A percentile compares a stretch with the other conserved stretches of the same genome.
phyloP scores from a whole-genome alignment of 495 filamentous ascomycete species.

The Daldinia bambusicola region DNA sequence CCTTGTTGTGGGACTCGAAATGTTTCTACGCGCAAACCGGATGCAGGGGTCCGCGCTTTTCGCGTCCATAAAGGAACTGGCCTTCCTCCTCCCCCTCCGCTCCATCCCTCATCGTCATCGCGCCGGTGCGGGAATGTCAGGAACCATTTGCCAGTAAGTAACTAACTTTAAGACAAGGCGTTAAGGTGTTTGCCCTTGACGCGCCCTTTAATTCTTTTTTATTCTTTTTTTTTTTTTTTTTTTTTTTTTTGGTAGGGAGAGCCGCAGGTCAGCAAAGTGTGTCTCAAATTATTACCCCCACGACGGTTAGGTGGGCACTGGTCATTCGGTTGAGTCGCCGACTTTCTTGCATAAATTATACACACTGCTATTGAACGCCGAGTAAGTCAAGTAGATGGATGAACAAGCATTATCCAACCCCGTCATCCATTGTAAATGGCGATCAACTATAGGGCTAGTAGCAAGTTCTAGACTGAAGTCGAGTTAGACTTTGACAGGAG shows the following conservation, averaged over 20 bases:
- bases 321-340: slow-evolving; percentile 1
- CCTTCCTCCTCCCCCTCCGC: slow-evolving; percentile 34
- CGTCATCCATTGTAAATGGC: slow-evolving; percentile 10
- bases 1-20: slow-evolving; percentile 38
- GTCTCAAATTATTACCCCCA: not conserved
- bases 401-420: slow-evolving; percentile 37
- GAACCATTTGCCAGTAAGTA: slow-evolving; percentile 29
- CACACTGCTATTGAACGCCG: slow-evolving; percentile 9
- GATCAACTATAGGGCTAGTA: slow-evolving; percentile 5
- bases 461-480: slow-evolving; percentile 18
- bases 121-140: slow-evolving; percentile 24
- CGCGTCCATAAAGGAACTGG: slow-evolving; percentile 43
- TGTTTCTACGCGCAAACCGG: slow-evolving; percentile 38
- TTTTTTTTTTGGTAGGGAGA: not conserved
- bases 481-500: slow-evolving; percentile 12
- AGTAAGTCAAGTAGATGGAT: slow-evolving; percentile 18
- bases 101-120: slow-evolving; percentile 27
- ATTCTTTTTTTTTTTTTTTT: too few species aligned
- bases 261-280: not conserved
- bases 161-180: slow-evolving; percentile 24
- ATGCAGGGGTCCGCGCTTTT: slow-evolving; percentile 46
- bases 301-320: not conserved
- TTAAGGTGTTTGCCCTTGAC: not conserved
- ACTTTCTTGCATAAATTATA: slow-evolving; percentile 27
- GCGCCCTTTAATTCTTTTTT: too few species aligned